These are phyloP conservation scores for Simplicillium aogashimaense DNA, from an alignment of 2,329 filamentous ascomycete species.

Conservation along the genomic window DNA sequence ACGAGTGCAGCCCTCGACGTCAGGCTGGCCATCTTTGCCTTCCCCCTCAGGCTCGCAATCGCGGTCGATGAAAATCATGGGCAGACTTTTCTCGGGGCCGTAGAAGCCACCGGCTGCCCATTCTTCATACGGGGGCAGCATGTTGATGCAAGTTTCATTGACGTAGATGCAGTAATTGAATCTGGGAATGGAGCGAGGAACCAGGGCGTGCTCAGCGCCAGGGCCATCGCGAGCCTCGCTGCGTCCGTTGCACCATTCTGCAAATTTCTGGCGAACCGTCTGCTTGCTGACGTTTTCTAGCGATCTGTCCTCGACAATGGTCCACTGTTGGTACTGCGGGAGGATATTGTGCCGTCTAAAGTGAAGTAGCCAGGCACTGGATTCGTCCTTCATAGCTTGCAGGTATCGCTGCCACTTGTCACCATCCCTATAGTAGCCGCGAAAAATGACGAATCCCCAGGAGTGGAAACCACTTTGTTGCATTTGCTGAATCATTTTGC, in stretches of 20 bases:
- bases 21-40: neutral
- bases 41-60: no score
- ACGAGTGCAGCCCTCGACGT: neutral
- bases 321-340: constrained; percentile 1
- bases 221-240: neutral
- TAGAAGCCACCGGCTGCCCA: no score
- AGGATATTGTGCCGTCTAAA: neutral
- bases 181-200: neutral
- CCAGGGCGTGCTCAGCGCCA: neutral
- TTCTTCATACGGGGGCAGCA: neutral
- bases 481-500: no score
- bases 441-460: constrained; percentile 1
- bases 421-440: constrained; percentile 1
- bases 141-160: constrained; percentile 1
- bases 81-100: no score
- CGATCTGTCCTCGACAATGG: constrained; percentile 1
- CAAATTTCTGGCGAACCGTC: neutral
- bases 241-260: neutral
- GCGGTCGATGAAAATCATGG: no score
- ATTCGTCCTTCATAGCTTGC: neutral
- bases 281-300: constrained; percentile 1
- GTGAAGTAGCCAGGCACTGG: neutral
- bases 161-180: constrained; percentile 3
- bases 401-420: neutral
- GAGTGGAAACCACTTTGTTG: no score